phyloP scores from a whole-genome alignment of 2,329 filamentous ascomycete genomes.

The Colletotrichum abscissum region DNA sequence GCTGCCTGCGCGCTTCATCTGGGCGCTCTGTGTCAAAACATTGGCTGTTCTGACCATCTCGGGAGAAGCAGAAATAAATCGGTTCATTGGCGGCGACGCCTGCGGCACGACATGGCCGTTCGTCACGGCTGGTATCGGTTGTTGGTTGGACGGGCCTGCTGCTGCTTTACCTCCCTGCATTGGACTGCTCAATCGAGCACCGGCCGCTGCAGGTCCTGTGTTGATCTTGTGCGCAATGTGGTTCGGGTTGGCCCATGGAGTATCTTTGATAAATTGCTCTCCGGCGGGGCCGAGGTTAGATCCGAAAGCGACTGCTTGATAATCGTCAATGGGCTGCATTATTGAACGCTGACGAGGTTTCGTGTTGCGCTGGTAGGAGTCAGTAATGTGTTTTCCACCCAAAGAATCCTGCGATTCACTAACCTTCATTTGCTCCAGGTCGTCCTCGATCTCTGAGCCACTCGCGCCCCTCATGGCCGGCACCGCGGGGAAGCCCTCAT shows the following conservation, averaged over 20 bases:
- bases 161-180: slow-evolving; percentile 26
- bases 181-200: slow-evolving; percentile 23
- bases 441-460: slow-evolving; percentile 81
- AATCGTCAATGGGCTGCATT: slow-evolving; percentile 57
- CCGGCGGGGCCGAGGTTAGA: slow-evolving; percentile 73
- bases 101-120: slow-evolving; percentile 25
- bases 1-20: slow-evolving; percentile 35
- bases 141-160: slow-evolving; percentile 17
- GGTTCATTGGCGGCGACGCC: slow-evolving; percentile 15
- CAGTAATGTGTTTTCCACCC: neutral
- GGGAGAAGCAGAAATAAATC: slow-evolving; percentile 32
- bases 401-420: neutral
- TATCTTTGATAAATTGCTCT: slow-evolving; percentile 89
- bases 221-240: slow-evolving; percentile 73
- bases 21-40: slow-evolving; percentile 32
- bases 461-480: slow-evolving; percentile 82
- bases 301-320: slow-evolving; percentile 59
- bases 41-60: slow-evolving; percentile 34
- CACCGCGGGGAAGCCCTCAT: slow-evolving; percentile 96
- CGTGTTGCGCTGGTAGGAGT: slow-evolving; percentile 22
- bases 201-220: slow-evolving; percentile 44
- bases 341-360: slow-evolving; percentile 49
- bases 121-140: slow-evolving; percentile 12
- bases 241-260: slow-evolving; percentile 92
- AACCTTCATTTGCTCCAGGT: slow-evolving; percentile 90